Percentiles rank a stretch among this genome's conserved stretches.
These are phyloP conservation scores for Alternaria alternata DNA, from an alignment of 2,329 filamentous ascomycete species.

Conservation along the genomic window DNA sequence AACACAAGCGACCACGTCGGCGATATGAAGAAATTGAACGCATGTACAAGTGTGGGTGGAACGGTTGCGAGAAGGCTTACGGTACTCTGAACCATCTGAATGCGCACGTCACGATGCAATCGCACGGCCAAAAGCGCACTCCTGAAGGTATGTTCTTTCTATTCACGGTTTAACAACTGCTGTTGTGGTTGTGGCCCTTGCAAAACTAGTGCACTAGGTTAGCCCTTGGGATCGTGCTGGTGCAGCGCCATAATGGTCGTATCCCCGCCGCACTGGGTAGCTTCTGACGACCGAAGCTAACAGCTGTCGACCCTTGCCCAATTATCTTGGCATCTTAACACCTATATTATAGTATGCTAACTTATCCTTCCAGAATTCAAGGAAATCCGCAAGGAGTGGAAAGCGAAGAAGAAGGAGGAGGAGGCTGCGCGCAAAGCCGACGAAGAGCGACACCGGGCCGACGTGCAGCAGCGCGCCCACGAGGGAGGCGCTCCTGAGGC, in stretches of 20 bases:
- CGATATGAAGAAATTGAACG: slow-evolving; percentile 98
- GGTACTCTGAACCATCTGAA: slow-evolving; percentile 97
- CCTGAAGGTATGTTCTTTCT: slow-evolving; percentile 81
- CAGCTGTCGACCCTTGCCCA: slow-evolving; percentile 48
- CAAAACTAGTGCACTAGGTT: slow-evolving; percentile 44
- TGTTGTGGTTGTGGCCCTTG: slow-evolving; percentile 39
- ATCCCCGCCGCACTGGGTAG: slow-evolving; percentile 61
- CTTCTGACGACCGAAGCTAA: slow-evolving; percentile 58
- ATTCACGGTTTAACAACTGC: slow-evolving; percentile 9
- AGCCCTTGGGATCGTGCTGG: slow-evolving; percentile 52
- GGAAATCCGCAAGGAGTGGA: slow-evolving; percentile 99
- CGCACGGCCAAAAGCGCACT: slow-evolving; percentile 90
- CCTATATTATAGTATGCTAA: slow-evolving; percentile 46
- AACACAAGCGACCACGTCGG: slow-evolving; percentile 92
- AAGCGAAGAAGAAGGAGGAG: slow-evolving; percentile 98
- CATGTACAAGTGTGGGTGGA: slow-evolving; percentile 99
- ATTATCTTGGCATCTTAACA: slow-evolving; percentile 46
- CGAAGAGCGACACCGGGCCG: slow-evolving; percentile 81
- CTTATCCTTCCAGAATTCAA: slow-evolving; percentile 80
- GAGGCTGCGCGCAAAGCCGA: slow-evolving; percentile 88
- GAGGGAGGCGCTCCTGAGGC: slow-evolving; percentile 61
- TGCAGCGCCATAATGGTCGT: slow-evolving; percentile 59
- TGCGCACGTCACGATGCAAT: slow-evolving; percentile 98
- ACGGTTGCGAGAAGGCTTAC: slow-evolving; percentile 98
- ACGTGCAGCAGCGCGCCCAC: slow-evolving; percentile 60